A percentile compares a stretch with the other conserved stretches of the same genome.
These are phyloP conservation scores for Nemania serpens DNA, from an alignment of 2,329 filamentous ascomycete species.

Conservation along the genomic window DNA sequence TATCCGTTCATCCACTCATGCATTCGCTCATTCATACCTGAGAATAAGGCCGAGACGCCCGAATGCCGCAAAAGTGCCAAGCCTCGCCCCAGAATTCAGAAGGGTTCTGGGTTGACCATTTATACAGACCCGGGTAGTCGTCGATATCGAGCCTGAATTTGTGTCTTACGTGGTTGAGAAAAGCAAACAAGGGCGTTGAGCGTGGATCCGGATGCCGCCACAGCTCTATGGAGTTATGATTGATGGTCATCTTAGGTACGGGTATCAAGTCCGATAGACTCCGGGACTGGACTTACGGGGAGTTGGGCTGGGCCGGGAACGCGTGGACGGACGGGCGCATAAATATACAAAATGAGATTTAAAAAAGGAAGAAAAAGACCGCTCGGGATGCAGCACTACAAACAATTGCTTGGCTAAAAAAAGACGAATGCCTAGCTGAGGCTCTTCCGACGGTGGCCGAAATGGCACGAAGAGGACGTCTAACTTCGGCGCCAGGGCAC, in stretches of 20 bases:
- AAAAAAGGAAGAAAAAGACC: too few relatives aligned
- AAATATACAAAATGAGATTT: too few relatives aligned
- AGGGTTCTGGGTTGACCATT: slow-evolving; percentile 82
- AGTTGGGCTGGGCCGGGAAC: neutral
- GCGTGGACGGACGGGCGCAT: too few relatives aligned
- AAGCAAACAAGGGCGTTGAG: slow-evolving; percentile 72
- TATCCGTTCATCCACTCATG: neutral
- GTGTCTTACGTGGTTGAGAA: slow-evolving; percentile 70
- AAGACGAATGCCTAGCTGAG: too few relatives aligned
- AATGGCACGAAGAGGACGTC: neutral
- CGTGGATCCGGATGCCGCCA: slow-evolving; percentile 73
- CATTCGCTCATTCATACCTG: slow-evolving; percentile 50
- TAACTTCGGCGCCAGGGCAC: too few relatives aligned
- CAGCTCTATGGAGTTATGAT: slow-evolving; percentile 52
- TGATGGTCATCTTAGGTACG: slow-evolving; percentile 31
- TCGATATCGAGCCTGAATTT: slow-evolving; percentile 66
- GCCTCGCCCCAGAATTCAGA: slow-evolving; percentile 82
- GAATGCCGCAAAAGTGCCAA: slow-evolving; percentile 82
- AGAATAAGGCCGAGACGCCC: slow-evolving; percentile 65
- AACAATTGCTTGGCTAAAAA: too few relatives aligned
- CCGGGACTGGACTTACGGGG: neutral
- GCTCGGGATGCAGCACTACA: too few relatives aligned
- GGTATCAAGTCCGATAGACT: neutral
- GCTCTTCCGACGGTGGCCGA: slow-evolving; percentile 24
- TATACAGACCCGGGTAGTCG: slow-evolving; percentile 76